Base-by-base conservation (phyloP, 805 yeast genomes). In the Cyberlindnera veronae region DNA sequence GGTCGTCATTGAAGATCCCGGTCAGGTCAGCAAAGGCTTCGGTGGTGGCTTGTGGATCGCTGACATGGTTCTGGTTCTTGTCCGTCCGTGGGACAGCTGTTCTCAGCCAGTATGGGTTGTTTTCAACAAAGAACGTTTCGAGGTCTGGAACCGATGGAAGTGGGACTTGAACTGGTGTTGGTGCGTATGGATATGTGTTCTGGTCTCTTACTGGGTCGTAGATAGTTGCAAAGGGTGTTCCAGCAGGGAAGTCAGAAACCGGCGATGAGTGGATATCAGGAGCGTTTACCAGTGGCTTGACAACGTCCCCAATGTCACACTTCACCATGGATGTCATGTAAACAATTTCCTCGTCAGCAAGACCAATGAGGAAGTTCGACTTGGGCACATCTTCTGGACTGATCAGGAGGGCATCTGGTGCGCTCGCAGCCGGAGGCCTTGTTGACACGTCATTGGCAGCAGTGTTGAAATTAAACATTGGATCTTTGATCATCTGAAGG, bases 401-500 rank as follows among this genome's bases (percentile, higher is more conserved):
- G 19, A 15, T 29, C 14, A 19, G 14, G 28, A 29, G 5, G 38
- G 15, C 5, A 26, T 26, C 5, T n/a, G n/a, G n/a, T n/a, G n/a
- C n/a, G n/a, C n/a, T n/a, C n/a, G n/a, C n/a, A 16, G 11, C 26
- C 12, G 26, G 26, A 22, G 26, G 11, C 14, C 12, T 20, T 5
- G 18, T 13, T 5, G n/a, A 20, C 6, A 21, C 10, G 27, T n/a
- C 29, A 12, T 27, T 9, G 11, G n/a, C 5, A 5, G 34, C 33
- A 9, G 14, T n/a, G 13, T 37, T 34, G 31, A 51, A 53, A 28
- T 49, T 45, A 36, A 48, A 51, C 2, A 19, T 13, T 13, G 57
- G 52, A 16, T 42, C 39, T 18, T 36, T 46, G 5, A 52, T 13
- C 11, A 36, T 46, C 6, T 43, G 41, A 3, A 34, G 36, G 17